A percentile compares a stretch with the other conserved stretches of the same genome.
These are phyloP conservation scores for Musa acuminata DNA, from an alignment of 176 grass and related monocot genomes.

Conservation along the genomic window DNA sequence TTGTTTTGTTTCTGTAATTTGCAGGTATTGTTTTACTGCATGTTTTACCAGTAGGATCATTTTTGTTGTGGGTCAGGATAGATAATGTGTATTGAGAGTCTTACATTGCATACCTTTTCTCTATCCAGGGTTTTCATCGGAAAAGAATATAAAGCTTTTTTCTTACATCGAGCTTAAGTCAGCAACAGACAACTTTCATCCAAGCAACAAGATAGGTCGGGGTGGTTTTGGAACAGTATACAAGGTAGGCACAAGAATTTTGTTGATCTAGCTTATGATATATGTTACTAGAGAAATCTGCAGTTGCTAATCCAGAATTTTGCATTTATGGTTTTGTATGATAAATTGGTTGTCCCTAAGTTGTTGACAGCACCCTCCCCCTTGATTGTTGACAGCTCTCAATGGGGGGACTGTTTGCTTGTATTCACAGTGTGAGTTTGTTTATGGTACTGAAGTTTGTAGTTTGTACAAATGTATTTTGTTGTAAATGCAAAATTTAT, in stretches of 20 bases:
- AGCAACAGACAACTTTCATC: conserved; percentile 64
- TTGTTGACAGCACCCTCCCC: no score
- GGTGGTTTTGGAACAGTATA: conserved; percentile 79
- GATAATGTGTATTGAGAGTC: neutral
- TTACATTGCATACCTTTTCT: neutral
- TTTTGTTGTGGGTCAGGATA: neutral
- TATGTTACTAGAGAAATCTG: neutral
- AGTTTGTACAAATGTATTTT: no score
- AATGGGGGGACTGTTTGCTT: neutral
- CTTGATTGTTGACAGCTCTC: no score
- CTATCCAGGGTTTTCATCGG: conserved; percentile 56
- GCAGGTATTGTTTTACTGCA: no score
- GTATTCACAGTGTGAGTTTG: neutral
- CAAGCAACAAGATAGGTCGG: conserved; percentile 49
- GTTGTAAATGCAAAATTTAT: no score
- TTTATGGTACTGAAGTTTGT: neutral
- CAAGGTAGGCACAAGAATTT: conserved; percentile 38
- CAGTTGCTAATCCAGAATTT: neutral
- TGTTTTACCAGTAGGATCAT: no score
- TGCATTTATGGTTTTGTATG: neutral
- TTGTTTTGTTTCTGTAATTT: no score
- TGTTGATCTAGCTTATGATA: neutral
- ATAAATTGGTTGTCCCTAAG: neutral
- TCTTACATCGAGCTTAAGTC: conserved; percentile 62
- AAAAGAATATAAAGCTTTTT: conserved; percentile 73